Evolutionary conservation across 2,329 filamentous ascomycete species (phyloP), one percentile per base, ranked within the genome.

Genomic region (Aureobasidium subglaciale): DNA sequence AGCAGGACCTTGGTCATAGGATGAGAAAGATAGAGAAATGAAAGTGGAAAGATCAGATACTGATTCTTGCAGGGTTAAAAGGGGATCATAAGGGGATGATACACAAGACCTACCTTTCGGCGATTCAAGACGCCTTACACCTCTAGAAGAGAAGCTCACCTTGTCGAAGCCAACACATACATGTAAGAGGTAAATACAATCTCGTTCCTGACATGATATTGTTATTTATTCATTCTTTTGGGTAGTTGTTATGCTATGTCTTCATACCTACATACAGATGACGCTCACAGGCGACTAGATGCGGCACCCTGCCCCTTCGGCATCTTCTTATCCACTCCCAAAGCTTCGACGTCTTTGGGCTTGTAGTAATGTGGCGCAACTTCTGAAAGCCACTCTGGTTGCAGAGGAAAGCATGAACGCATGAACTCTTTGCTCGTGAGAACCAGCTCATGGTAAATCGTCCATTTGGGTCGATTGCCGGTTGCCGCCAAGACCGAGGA

Each of bases 361-460:
- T 95, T 96, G 70, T 96, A 89, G 67, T 90, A 96, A 74, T 97
- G 93, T 59, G 92, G 92, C 59, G 93, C 93, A 59, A 93, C 83
- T 71, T 97, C 92, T 6, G 84, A 81, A 63, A 99, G 69, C 91
- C 91, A 96, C 67, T 84, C 83, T 0, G 87, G 78, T 66, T 95
- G 85, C 52, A 97, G 81, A 1, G 90, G 90, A 78, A 96, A 85
- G 57, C 87, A 87, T 64, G 83, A 88, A 22, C 92, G 79, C 85
- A 96, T 95, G 70, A 92, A 99, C 75, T 96, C 92, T 75, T 95
- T 95, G 25, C 81, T 86, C 34, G 88, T 92, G 63, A 88, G 77
- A 9, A 91, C 87, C 55, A 92, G 71, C 71, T 93, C 88, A 67
- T 88, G 89, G 70, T 93, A 99, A 15, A 96, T 82, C 13, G 96